Evolutionary conservation across 495 filamentous ascomycete species (phyloP), one percentile per base, ranked within the genome.

Genomic region (Cetradonia linearis): DNA sequence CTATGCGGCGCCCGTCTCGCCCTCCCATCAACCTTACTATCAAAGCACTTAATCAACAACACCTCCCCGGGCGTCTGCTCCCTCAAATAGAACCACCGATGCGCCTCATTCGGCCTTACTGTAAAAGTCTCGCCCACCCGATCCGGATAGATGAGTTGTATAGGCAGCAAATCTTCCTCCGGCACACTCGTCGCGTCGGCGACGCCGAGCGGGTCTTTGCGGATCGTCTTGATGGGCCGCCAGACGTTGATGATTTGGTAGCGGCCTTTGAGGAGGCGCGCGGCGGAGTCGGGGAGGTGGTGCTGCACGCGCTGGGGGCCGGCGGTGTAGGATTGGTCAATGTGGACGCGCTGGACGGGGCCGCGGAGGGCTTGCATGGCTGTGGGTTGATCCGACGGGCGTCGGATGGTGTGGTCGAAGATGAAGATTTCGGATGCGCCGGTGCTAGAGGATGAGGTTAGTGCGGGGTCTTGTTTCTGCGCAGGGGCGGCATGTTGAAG

Each of bases 171-270:
- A 46, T 79, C 76, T 3, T 66, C 70, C 2, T 80, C 77, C 0
- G 68, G 67, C 0, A 82, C 75, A 4, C 69, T 69, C 56, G 73
- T 66, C 0, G 75, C 76, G 54, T 86, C 82, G 0, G 83, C 83
- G 20, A 87, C 73, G 4, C 78, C 78, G 0, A 88, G 72, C 0
- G 85, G 84, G 65, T 87, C 83, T 46, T 80, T 79, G 37, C 73
- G 68, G 52, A 88, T 81, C 0, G 77, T 77, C 61, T 79, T 78
- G 64, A 89, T 87, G 1, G 86, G 86, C 0, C 86, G 82, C 86
- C 86, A 89, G 59, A 88, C 85, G 63, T 89, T 89, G 73, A 90
- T 87, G 68, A 89, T 86, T 67, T 89, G 85, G 66, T 82, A 84
- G 9, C 86, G 78, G 27, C 80, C 79, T 64, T 82, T 76, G 8